Evolutionary conservation across 1,284 basidiomycete species (phyloP), one percentile per base, ranked within the genome.

Genomic region (Athelia sp.): DNA sequence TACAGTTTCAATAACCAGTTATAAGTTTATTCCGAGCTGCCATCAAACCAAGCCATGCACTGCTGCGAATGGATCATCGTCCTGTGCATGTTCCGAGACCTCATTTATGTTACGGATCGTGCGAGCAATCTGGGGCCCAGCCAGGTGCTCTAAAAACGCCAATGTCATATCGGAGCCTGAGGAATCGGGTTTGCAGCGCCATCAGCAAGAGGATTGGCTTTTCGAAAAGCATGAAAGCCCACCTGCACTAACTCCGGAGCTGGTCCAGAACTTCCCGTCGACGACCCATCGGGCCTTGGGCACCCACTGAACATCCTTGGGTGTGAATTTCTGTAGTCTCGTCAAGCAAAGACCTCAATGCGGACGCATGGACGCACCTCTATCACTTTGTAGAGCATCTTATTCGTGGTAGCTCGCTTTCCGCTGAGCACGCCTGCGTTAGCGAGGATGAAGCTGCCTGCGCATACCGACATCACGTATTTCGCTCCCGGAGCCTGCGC

Each of bases 231-330:
- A n/a, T n/a, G 11, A 9, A 15, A n/a, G 45, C 52, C 14, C 38
- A 60, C 63, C 66, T 32, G 66, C 65, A 4, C 59, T 54, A 21
- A 66, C 60, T 14, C 65, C 66, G 3, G 61, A 63, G 47, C 59
- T 59, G 0, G 65, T 66, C 64, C 65, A 68, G 14, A 62, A 54
- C 11, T 34, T 34, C 15, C 64, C 64, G 45, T 69, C 66, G 8
- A 55, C 58, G 23, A 65, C 64, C 67, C 67, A 69, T n/a, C 66
- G 57, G 4, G 65, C 66, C 31, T 62, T 56, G 1, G 58, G 51
- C n/a, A 65, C 57, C 66, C 65, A 65, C 11, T 11, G 11, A 35
- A 64, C 61, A 8, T 59, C 49, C n/a, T 58, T 52, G 9, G 53
- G 51, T 1, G 55, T 52, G 2, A 49, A 45, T 13, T n/a, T n/a